Base-by-base conservation (phyloP, 2,329 filamentous ascomycete species). In the Cercospora citrullina region DNA sequence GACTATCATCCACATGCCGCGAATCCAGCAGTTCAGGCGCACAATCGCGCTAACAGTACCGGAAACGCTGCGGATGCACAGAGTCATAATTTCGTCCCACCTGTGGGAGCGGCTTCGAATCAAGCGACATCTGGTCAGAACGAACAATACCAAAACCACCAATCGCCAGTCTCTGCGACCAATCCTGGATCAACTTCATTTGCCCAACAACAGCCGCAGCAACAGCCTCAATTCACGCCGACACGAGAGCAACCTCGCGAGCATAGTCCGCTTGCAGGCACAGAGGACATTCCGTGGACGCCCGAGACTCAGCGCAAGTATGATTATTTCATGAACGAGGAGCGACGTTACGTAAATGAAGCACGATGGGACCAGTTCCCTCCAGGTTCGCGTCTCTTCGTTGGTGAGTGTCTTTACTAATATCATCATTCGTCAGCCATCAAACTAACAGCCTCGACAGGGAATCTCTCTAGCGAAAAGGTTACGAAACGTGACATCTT, bases 401-500 rank as follows among this genome's bases (percentile, higher is more conserved):
- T 95, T 77, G 92, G 91, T 92, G 84, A 77, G 86, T 63, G 57
- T 58, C 69, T 42, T 63, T 65, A 53, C 67, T 33, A n/a, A 2
- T 55, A 33, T 61, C 67, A 59, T 57, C 60, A 42, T 39, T 63
- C 53, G n/a, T n/a, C n/a, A n/a, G n/a, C n/a, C 33, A 60, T 61
- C 63, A 68, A 58, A 61, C 74, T 74, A 70, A 77, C 66, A 26
- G 14, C 23, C 60, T 23, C 18, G 23, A 26, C 76, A 92, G 93
- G 94, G 64, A 99, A 98, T 77, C 85, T 99, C 10, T 94, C 93
- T 1, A 94, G 91, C 63, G 94, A 98, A 78, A 90, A 94, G 77
- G 94, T 97, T 14, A 95, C 92, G 6, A 98, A 98, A 80, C 88
- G 91, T 72, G 94, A 98, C 79, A 89, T 98, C 8, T 98, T 97